A percentile compares a stretch with the other conserved stretches of the same genome.
Evolutionary conservation across 148 eudicot species (phyloP).

Genomic region (Gaultheria prostrata): DNA sequence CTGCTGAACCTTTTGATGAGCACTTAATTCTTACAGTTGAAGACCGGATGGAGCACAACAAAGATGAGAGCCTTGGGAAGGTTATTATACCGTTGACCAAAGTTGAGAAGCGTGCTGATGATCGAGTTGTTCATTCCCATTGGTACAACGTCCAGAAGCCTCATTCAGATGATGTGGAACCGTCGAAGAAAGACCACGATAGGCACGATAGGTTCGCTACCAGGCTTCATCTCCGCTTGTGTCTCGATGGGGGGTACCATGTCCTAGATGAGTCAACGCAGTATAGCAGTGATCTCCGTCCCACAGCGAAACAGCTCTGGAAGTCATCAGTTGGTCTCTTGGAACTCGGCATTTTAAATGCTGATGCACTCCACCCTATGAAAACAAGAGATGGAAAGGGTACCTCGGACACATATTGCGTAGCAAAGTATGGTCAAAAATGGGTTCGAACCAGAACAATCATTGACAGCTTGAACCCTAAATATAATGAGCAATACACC

Average conservation of each 20-base stretch:
- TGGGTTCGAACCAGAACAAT: slow-evolving; percentile 85
- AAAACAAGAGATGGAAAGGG: slow-evolving; percentile 77
- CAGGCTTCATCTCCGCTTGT: slow-evolving; percentile 70
- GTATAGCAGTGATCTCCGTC: slow-evolving; percentile 83
- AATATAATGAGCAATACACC: slow-evolving; percentile 83
- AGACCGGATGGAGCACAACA: slow-evolving; percentile 57
- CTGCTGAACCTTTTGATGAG: slow-evolving; percentile 93
- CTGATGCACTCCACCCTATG: slow-evolving; percentile 58
- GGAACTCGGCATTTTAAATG: slow-evolving; percentile 73
- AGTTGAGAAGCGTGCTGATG: slow-evolving; percentile 68
- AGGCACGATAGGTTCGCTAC: slow-evolving; percentile 48
- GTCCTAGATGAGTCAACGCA: slow-evolving; percentile 87
- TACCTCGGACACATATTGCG: slow-evolving; percentile 77
- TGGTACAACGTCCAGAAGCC: slow-evolving; percentile 72
- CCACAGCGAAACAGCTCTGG: slow-evolving; percentile 81
- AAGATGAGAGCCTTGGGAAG: slow-evolving; percentile 68
- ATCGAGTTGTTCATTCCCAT: slow-evolving; percentile 44
- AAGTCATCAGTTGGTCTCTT: slow-evolving; percentile 66
- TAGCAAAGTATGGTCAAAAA: slow-evolving; percentile 83
- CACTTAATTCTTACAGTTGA: slow-evolving; percentile 62
- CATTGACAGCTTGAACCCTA: slow-evolving; percentile 66
- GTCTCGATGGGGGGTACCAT: slow-evolving; percentile 92
- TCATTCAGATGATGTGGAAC: slow-evolving; percentile 37
- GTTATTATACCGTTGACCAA: slow-evolving; percentile 46
- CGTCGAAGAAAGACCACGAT: slow-evolving; percentile 34